Evolutionary conservation across 148 eudicot genomes (phyloP).

Genomic region (Selenicereus undatus): DNA sequence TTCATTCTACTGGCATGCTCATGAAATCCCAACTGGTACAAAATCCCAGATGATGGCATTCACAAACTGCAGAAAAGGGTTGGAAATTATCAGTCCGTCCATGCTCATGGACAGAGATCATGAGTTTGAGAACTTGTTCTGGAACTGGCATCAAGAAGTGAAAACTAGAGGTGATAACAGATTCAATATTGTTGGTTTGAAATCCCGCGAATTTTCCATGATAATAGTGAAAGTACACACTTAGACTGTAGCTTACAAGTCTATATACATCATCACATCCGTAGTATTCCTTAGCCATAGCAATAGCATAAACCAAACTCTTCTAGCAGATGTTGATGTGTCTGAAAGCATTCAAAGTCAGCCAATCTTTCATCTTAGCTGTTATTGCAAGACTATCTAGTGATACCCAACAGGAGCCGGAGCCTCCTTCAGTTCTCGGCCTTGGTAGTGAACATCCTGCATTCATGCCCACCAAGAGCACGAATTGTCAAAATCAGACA

Average conservation of each 20-base stretch:
- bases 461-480: background rate
- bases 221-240: background rate
- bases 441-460: constrained; percentile 81
- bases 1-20: too few relatives aligned
- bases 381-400: constrained; percentile 20
- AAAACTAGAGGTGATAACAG: background rate
- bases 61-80: too few relatives aligned
- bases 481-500: background rate
- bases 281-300: background rate
- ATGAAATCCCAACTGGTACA: too few relatives aligned
- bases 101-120: too few relatives aligned
- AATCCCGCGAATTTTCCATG: background rate
- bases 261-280: background rate
- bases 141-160: background rate
- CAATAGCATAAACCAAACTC: background rate
- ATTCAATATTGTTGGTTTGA: background rate
- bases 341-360: background rate
- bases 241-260: background rate
- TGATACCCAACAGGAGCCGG: constrained; percentile 88
- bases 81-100: too few relatives aligned
- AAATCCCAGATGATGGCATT: too few relatives aligned
- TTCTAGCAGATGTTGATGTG: background rate
- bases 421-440: constrained; percentile 69
- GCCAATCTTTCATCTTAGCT: background rate
- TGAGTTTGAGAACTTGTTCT: too few relatives aligned